Base-by-base conservation (phyloP, 129 eudicot genomes). In the Flaveria sonorensis region DNA sequence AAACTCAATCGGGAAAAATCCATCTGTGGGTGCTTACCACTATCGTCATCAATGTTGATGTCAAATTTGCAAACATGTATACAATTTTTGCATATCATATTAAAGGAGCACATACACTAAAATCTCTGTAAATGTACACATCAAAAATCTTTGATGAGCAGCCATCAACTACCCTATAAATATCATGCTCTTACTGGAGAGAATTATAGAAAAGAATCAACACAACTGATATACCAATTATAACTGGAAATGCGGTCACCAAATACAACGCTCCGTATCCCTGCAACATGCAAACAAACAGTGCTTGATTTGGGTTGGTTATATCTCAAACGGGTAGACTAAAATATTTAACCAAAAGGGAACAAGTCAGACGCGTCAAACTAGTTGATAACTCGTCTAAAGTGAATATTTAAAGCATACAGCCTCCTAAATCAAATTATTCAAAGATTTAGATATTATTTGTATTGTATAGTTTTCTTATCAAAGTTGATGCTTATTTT, bases 201-300 rank as follows among this genome's bases (percentile, higher is more conserved):
- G 97, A 93, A 77, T 93, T 93, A 46, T 83, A 90, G 72, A 93
- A 93, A n/a, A 93, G 85, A 87, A 93, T 93, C 79, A 91, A 82
- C 62, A 93, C 98, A 26, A 93, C 97, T 40, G 97, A 87, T 65
- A 93, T 71, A 81, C 97, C 98, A 69, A 93, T 93, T 74, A 93
- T 90, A 73, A 91, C 91, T 5, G 98, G 97, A 79, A 93, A 87
- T 10, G 97, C 98, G 0, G 96, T 82, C 59, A 90, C 93, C 81
- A 93, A 78, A 79, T 93, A 93, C 46, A 93, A 77, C 64, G 98
- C 98, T 79, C 96, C 96, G 47, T 85, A 90, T 77, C 98, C 98
- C 97, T 88, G 85, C 85, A 84, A 77, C 51, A 85, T 36, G 77
- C 57, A 75, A 50, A 63, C 30, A 73, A 24, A 45, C 39, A 12